Evolutionary conservation across 2,329 filamentous ascomycete genomes (phyloP).

Genomic region (Fusarium annulatum): DNA sequence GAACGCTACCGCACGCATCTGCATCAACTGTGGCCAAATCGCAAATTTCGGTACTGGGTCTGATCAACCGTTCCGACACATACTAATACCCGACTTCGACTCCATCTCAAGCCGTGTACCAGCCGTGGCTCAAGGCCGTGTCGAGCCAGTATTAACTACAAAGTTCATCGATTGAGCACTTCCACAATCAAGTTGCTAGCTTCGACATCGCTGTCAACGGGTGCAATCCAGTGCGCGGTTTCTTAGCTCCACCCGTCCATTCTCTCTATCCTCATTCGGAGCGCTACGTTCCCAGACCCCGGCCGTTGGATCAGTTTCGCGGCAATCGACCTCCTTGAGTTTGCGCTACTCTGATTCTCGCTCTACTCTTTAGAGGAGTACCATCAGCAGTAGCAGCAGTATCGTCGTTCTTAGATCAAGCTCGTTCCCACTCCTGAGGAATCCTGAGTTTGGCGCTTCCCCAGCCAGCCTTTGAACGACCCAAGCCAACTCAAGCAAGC

Average conservation of each 20-base stretch:
- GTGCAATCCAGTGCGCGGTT: conserved; percentile 51
- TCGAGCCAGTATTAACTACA: conserved; percentile 15
- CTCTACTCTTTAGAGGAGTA: conserved; percentile 25
- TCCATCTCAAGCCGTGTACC: conserved; percentile 34
- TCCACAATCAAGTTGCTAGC: conserved; percentile 38
- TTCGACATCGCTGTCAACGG: conserved; percentile 42
- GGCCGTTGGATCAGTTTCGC: conserved; percentile 44
- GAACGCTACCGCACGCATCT: neutral
- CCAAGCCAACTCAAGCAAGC: conserved; percentile 29
- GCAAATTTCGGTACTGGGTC: conserved; percentile 5
- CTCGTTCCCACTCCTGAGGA: conserved; percentile 25
- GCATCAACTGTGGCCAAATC: neutral
- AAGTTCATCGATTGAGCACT: conserved; percentile 28
- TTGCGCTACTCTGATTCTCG: conserved; percentile 42
- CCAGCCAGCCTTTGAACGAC: conserved; percentile 18
- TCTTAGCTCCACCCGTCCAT: conserved; percentile 41
- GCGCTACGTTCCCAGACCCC: conserved; percentile 44
- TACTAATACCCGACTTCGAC: conserved; percentile 34
- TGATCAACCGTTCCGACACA: conserved; percentile 24
- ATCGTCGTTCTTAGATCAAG: conserved; percentile 30
- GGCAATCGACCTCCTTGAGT: conserved; percentile 42
- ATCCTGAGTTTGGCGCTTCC: conserved; percentile 30
- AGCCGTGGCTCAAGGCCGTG: conserved; percentile 39
- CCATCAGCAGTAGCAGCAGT: conserved; percentile 30
- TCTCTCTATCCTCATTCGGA: conserved; percentile 29